phyloP scores from a whole-genome alignment of 2,329 filamentous ascomycete species.

The Clathrospora elynae region DNA sequence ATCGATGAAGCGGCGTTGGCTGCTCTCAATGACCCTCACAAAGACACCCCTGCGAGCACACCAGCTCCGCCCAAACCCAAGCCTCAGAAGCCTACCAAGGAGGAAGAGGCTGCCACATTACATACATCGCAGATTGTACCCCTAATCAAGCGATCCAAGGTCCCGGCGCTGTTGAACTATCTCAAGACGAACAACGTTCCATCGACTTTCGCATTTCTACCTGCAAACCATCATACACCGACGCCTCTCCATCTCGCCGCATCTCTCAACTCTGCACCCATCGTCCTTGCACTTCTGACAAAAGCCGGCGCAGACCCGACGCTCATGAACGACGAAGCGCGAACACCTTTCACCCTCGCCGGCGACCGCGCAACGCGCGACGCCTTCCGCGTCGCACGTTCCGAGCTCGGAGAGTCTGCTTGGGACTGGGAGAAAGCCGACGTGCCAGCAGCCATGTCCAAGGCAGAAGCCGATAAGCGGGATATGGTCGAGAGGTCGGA shows the following conservation, averaged over 20 bases:
- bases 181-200: slow-evolving; percentile 74
- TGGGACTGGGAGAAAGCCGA: slow-evolving; percentile 81
- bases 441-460: slow-evolving; percentile 73
- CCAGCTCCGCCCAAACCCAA: slow-evolving; percentile 51
- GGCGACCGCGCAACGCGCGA: slow-evolving; percentile 86
- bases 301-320: slow-evolving; percentile 79
- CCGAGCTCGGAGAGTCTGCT: slow-evolving; percentile 74
- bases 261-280: slow-evolving; percentile 74
- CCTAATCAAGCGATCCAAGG: slow-evolving; percentile 85
- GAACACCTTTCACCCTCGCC: slow-evolving; percentile 82
- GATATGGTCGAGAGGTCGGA: slow-evolving; percentile 72
- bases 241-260: slow-evolving; percentile 87
- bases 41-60: slow-evolving; percentile 49
- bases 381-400: slow-evolving; percentile 85
- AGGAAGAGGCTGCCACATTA: slow-evolving; percentile 79
- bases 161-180: slow-evolving; percentile 84
- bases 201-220: slow-evolving; percentile 76
- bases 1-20: slow-evolving; percentile 69
- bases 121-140: slow-evolving; percentile 91
- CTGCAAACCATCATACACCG: slow-evolving; percentile 74
- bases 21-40: slow-evolving; percentile 52
- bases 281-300: slow-evolving; percentile 76
- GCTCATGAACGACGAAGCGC: slow-evolving; percentile 66
- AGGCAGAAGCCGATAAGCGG: slow-evolving; percentile 71
- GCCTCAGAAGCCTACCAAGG: slow-evolving; percentile 70